phyloP scores from a whole-genome alignment of 2,329 filamentous ascomycete species.

The Calcarisporium arbuscula region DNA sequence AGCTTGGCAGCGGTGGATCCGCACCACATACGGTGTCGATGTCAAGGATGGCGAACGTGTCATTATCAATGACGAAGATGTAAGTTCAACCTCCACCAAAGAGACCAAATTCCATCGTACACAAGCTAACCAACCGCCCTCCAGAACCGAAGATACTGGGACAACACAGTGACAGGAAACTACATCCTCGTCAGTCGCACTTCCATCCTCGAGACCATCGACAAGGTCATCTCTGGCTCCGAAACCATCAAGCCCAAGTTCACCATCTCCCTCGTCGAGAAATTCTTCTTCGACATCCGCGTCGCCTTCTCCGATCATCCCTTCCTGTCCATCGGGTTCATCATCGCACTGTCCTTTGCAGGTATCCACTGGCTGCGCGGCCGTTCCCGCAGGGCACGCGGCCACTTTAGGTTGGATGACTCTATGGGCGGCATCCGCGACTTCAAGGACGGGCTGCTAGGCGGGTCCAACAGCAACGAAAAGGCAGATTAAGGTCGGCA shows the following conservation, averaged over 20 bases:
- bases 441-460: conserved; percentile 60
- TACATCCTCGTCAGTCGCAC: conserved; percentile 84
- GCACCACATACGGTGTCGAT: conserved; percentile 90
- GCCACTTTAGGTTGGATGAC: conserved; percentile 58
- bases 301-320: conserved; percentile 53
- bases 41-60: conserved; percentile 83
- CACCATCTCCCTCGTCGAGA: conserved; percentile 65
- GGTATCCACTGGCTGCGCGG: conserved; percentile 48
- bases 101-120: not conserved
- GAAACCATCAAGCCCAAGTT: conserved; percentile 70
- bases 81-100: conserved; percentile 44
- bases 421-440: conserved; percentile 41
- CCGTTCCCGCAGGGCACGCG: conserved; percentile 45
- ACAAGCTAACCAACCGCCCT: not conserved
- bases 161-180: conserved; percentile 81
- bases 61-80: conserved; percentile 95
- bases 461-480: conserved; percentile 27
- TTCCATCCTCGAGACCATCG: conserved; percentile 81
- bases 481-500: conserved; percentile 29
- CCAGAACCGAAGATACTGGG: conserved; percentile 92
- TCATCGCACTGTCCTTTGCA: conserved; percentile 50
- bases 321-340: conserved; percentile 49
- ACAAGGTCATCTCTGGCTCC: conserved; percentile 61
- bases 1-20: conserved; percentile 97
- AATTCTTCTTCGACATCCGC: conserved; percentile 63